Evolutionary conservation across 495 filamentous ascomycete species (phyloP), one percentile per base, ranked within the genome.

Genomic region (Talaromyces thailandensis): DNA sequence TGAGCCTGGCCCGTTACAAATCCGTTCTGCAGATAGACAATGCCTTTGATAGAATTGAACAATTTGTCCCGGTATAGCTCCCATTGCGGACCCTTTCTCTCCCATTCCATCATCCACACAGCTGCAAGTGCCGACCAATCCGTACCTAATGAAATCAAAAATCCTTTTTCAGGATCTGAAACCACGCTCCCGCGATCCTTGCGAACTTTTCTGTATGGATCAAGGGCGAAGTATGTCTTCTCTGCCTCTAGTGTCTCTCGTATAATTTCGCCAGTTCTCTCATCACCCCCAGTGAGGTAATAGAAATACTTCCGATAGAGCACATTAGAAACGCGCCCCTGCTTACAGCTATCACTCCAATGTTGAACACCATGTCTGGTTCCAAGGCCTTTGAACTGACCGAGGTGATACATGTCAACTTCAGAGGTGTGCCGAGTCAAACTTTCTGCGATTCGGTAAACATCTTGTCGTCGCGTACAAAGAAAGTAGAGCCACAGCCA

Each of bases 401-500:
- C 80, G 12, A 73, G 58, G 58, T 82, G 80, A 55, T 82, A 82
- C 2, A 78, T 74, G 57, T 81, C 80, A 0, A 82, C 80, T 52
- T 82, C 80, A 5, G 75, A 73, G 1, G 76, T 80, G 51, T 82
- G 80, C 12, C 77, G 70, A 2, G 76, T 78, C 43, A 81, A 67
- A 0, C 76, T 73, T 60, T 82, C 80, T 0, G 78, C 80, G 58
- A 82, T 73, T 7, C 74, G 72, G 56, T 74, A 82, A 11, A 78
- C 71, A 59, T 80, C 77, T 4, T 70, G 70, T 25, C 73, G 69
- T 7, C 77, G 76, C 0, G 77, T 82, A 18, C 74, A 75, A 4
- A 82, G 69, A 64, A 79, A 82, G 59, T 81, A 77, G 6, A 76
- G 75, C 80, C 80, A 82, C 24, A 82, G 70, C 66, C 76, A 82